Evolutionary conservation across 257 asterid species (phyloP).

Genomic region (Solanum sejunctum): DNA sequence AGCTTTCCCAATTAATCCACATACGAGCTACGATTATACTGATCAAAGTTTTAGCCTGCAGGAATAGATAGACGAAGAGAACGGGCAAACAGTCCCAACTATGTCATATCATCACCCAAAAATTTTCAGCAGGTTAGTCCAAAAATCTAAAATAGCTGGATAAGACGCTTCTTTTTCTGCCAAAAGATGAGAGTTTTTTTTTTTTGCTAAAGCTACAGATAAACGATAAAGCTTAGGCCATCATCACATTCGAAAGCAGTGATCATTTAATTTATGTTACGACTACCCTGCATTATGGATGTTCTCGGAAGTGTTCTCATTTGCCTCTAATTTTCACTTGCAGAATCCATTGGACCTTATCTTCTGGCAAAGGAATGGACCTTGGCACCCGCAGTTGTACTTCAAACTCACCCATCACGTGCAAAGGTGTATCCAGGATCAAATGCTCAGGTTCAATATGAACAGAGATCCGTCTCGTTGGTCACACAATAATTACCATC

Average conservation of each 20-base stretch:
- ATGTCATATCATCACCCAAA: neutral
- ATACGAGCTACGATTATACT: neutral
- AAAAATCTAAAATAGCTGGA: neutral
- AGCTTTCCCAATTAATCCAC: neutral
- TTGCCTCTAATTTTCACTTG: constrained; percentile 36
- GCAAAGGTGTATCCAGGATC: constrained; percentile 43
- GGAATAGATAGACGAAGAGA: neutral
- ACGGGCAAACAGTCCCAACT: neutral
- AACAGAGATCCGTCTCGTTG: constrained; percentile 62
- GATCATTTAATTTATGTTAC: neutral
- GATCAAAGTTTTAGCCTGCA: neutral
- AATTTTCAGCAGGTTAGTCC: neutral
- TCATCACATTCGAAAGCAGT: neutral
- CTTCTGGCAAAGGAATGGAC: constrained; percentile 69
- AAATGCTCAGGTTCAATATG: constrained; percentile 62
- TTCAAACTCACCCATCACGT: constrained; percentile 62
- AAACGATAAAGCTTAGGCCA: neutral
- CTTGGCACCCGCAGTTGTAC: constrained; percentile 71
- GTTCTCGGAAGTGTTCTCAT: constrained; percentile 3
- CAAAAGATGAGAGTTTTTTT: neutral
- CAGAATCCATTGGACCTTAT: constrained; percentile 44
- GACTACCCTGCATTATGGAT: neutral
- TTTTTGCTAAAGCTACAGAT: neutral
- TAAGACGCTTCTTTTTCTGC: neutral
- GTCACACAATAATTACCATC: neutral